Evolutionary conservation across 345 rosid species (phyloP).

Genomic region (Triadica sebifera): DNA sequence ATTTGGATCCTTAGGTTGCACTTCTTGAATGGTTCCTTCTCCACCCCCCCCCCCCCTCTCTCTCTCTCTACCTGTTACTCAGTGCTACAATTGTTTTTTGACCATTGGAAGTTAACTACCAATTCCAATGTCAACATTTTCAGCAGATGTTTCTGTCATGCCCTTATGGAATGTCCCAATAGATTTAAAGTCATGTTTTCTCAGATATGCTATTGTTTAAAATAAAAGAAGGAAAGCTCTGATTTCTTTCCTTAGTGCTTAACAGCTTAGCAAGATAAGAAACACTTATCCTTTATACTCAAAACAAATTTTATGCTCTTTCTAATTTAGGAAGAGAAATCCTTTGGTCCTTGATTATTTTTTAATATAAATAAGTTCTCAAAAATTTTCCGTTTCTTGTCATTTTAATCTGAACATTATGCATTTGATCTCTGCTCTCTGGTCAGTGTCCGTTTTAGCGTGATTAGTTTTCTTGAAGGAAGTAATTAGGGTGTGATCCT

Average conservation of each 20-base stretch:
- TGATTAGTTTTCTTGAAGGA: not conserved
- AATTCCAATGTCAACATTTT: not conserved
- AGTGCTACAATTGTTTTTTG: not conserved
- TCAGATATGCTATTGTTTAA: not conserved
- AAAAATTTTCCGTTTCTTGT: not conserved
- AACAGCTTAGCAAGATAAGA: not conserved
- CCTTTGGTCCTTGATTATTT: not conserved
- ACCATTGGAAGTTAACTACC: not conserved
- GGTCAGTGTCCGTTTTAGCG: not conserved
- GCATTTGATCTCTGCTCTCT: not conserved
- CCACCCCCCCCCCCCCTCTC: too few relatives aligned
- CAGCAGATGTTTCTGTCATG: not conserved
- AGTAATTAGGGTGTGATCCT: not conserved
- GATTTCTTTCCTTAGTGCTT: not conserved
- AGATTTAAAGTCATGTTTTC: not conserved
- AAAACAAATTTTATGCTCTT: not conserved
- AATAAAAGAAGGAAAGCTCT: not conserved
- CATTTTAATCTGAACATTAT: not conserved
- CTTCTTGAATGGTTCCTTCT: not conserved
- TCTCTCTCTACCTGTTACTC: not conserved
- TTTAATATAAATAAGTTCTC: not conserved
- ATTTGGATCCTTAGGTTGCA: not conserved
- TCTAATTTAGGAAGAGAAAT: not conserved
- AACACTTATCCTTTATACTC: not conserved
- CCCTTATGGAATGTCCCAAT: not conserved